phyloP scores from a whole-genome alignment of 345 rosid species.

The Eucalyptus curtisii region DNA sequence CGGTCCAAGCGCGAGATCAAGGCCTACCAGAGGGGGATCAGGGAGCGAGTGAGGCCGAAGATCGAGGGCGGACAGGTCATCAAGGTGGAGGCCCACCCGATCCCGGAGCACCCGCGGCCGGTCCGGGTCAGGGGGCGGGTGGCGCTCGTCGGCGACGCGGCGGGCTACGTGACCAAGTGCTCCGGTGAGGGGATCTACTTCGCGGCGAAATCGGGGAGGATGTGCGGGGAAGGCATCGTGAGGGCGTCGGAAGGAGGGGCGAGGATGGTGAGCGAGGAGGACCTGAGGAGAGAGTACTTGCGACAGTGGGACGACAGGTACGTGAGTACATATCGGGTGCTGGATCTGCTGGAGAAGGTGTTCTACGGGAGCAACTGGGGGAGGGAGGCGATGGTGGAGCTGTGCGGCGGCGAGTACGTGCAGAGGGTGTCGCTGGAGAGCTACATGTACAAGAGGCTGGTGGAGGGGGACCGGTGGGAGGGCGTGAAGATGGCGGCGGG shows the following conservation, averaged over 20 bases:
- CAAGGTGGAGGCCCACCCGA: conserved; percentile 70
- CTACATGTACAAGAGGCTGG: conserved; percentile 53
- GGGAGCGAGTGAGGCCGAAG: conserved; percentile 27
- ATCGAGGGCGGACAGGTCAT: conserved; percentile 45
- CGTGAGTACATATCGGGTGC: conserved; percentile 24
- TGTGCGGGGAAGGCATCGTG: conserved; percentile 57
- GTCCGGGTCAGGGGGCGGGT: conserved; percentile 37
- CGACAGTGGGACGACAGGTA: conserved; percentile 38
- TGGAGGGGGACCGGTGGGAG: conserved; percentile 21
- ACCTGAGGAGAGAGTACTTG: conserved; percentile 50
- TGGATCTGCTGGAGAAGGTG: conserved; percentile 46
- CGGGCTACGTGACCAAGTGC: conserved; percentile 55
- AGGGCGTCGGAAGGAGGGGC: conserved; percentile 44
- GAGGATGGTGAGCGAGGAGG: conserved; percentile 26
- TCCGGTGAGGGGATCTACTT: conserved; percentile 68
- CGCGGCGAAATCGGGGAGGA: conserved; percentile 59
- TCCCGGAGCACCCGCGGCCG: conserved; percentile 61
- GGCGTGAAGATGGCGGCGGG: conserved; percentile 29
- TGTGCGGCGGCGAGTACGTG: conserved; percentile 59
- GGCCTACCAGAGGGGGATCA: conserved; percentile 27
- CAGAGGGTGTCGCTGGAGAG: conserved; percentile 64
- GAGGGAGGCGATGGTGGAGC: conserved; percentile 64
- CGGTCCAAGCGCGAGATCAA: conserved; percentile 27
- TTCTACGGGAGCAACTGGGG: conserved; percentile 28
- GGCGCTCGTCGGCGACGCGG: conserved; percentile 63